Evolutionary conservation across 768 basidiomycete genomes (phyloP), one percentile per base, ranked within the genome.

Genomic region (Tremella yokohamensis): DNA sequence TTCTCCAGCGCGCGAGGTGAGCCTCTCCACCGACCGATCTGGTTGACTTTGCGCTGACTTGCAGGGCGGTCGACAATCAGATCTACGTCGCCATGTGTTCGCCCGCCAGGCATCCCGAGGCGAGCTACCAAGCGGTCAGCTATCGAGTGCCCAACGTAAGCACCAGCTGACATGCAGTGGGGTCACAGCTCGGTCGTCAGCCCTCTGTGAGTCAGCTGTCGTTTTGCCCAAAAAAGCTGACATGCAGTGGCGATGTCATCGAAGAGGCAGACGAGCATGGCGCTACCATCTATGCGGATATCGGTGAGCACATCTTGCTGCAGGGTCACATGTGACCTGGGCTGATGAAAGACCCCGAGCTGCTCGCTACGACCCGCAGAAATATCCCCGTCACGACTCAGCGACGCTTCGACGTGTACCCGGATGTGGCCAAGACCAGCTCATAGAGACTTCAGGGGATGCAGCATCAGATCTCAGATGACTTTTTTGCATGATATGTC

Each of bases 21-120:
- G 81, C 75, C 19, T 20, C 38, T 13, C 7, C 26, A 45, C 18
- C 11, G 18, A 16, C 42, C 15, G n/a, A 16, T 16, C 42, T 45
- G 8, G 15, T 6, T 6, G 6, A n/a, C 8, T 50, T 18, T 22
- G 15, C 25, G 15, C 55, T 54, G 52, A 57, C 49, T 9, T 62
- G 19, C 66, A 92, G 93, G 57, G 96, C 96, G 6, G 83, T 92
- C 20, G 96, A 99, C 73, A 97, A 98, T 70, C 93, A 98, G 77
- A 84, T 98, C n/a, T 99, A 84, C 78, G 84, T 97, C 61, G 83
- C 88, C 0, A 94, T 93, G 90, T 94, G 91, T 72, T 96, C 91
- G 56, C 92, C 93, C 26, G 94, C 96, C 2, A 83, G 93, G 20
- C 87, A 94, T 64, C 70, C 87, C 64, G 84, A 78, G 9, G 88